Conservation (phyloP, 441 rosid genomes). For the Pelargonium myrrhifolium region DNA sequence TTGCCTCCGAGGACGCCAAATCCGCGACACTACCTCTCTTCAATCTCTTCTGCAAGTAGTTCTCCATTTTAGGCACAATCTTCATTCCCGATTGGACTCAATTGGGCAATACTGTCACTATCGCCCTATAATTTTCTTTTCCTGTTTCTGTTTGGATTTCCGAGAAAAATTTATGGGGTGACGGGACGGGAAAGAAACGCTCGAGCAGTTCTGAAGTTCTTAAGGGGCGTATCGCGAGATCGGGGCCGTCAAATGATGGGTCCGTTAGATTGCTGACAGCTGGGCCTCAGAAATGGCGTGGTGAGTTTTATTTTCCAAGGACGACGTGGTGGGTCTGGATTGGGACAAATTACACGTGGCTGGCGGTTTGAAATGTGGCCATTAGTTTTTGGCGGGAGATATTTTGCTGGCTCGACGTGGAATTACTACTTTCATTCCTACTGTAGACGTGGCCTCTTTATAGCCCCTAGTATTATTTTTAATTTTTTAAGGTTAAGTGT, state of each 20-base stretch:
- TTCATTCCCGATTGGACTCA: background rate
- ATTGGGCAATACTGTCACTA: background rate
- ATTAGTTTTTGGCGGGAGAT: background rate
- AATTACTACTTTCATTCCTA: no score
- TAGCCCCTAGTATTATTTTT: no score
- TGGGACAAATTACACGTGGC: background rate
- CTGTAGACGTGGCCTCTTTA: no score
- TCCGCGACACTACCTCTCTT: conserved; percentile 9
- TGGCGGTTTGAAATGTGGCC: background rate
- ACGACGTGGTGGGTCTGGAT: background rate
- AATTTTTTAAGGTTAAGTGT: no score
- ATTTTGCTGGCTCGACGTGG: no score
- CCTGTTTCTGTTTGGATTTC: background rate
- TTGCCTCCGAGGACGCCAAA: background rate
- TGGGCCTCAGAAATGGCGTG: background rate
- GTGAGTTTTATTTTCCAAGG: background rate
- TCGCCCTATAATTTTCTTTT: background rate
- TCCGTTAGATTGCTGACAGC: background rate
- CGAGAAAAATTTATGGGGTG: background rate
- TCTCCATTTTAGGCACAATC: background rate
- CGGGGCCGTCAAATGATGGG: background rate
- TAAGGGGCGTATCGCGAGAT: background rate
- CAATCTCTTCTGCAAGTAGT: background rate
- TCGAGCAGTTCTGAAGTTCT: background rate
- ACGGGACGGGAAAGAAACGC: background rate